These are phyloP conservation scores for Gossypioides kirkii DNA, from an alignment of 345 rosid species.

Conservation along the genomic window DNA sequence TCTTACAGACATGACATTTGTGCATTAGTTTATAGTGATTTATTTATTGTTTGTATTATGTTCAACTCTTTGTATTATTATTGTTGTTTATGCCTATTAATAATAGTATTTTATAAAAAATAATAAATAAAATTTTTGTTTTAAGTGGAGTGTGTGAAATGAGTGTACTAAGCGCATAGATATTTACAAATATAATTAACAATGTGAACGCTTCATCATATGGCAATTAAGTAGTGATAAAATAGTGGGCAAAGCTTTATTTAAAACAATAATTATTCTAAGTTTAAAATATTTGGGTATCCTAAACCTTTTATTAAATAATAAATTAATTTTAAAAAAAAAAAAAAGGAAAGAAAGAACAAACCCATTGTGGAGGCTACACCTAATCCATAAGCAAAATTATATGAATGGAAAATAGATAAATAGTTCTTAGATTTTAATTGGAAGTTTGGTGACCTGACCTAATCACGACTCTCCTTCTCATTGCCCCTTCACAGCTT, in stretches of 20 bases:
- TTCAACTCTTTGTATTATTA: too few relatives aligned
- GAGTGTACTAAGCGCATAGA: too few relatives aligned
- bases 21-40: too few relatives aligned
- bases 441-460: not conserved
- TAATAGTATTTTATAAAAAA: too few relatives aligned
- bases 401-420: not conserved
- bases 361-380: not conserved
- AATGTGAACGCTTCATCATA: not conserved
- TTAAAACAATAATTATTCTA: not conserved
- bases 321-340: not conserved
- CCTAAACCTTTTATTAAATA: not conserved
- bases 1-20: too few relatives aligned
- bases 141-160: too few relatives aligned
- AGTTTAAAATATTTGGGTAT: not conserved
- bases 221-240: not conserved
- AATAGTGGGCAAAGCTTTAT: not conserved
- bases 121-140: too few relatives aligned
- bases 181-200: not conserved
- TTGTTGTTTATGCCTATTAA: too few relatives aligned
- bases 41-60: too few relatives aligned
- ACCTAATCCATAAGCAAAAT: conserved; percentile 2
- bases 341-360: not conserved
- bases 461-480: not conserved
- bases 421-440: too few relatives aligned
- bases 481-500: conserved; percentile 25